phyloP scores from a whole-genome alignment of 83 land plant genomes.

The Diphasiastrum complanatum region DNA sequence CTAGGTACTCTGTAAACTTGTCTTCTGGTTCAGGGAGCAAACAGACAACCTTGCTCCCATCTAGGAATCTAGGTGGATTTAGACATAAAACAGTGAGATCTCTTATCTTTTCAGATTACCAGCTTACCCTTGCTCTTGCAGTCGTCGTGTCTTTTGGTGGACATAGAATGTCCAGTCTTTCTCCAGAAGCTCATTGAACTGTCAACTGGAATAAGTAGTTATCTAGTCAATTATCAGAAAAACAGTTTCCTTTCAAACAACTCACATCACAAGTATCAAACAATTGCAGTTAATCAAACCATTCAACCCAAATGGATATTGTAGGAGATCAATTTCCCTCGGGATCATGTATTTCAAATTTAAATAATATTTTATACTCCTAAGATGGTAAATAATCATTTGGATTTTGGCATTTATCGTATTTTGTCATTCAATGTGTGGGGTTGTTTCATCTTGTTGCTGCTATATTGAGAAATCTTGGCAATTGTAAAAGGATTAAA shows the following conservation, averaged over 20 bases:
- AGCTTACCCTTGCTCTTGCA: too few relatives aligned
- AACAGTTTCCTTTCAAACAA: background rate
- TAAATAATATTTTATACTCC: too few relatives aligned
- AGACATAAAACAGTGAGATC: background rate
- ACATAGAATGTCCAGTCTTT: background rate
- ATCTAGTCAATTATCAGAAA: background rate
- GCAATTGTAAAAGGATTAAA: background rate
- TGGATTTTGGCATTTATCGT: background rate
- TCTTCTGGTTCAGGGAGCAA: background rate
- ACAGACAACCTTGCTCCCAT: background rate
- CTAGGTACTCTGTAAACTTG: too few relatives aligned
- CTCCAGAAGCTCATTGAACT: background rate
- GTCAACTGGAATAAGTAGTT: background rate
- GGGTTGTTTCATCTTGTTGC: background rate
- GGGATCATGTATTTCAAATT: too few relatives aligned
- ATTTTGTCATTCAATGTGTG: background rate
- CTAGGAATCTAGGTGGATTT: background rate
- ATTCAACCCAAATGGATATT: too few relatives aligned
- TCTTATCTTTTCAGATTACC: background rate
- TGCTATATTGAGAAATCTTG: background rate
- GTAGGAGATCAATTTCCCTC: too few relatives aligned
- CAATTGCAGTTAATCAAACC: too few relatives aligned
- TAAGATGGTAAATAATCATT: background rate
- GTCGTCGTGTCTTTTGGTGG: background rate
- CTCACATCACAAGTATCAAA: too few relatives aligned